A percentile compares a stretch with the other conserved stretches of the same genome.
phyloP scores from a whole-genome alignment of 2,329 filamentous ascomycete genomes.

The Aspergillus tanneri region DNA sequence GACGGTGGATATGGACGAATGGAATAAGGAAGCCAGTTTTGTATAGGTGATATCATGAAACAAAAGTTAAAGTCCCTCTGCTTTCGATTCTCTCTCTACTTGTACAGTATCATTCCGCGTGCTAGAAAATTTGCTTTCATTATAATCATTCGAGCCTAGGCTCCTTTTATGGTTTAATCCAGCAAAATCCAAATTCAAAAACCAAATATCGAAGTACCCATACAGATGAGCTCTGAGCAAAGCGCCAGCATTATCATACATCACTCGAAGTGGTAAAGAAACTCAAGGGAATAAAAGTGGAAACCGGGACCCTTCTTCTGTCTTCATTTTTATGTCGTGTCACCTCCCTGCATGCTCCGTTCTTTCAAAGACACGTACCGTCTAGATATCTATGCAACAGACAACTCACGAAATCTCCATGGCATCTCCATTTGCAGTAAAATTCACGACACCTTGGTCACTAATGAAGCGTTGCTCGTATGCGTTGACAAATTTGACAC shows the following conservation, averaged over 20 bases:
- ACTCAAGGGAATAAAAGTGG: constrained; percentile 19
- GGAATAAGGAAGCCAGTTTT: constrained; percentile 56
- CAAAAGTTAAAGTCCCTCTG: too few species aligned
- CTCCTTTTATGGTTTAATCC: constrained; percentile 11
- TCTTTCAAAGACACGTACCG: constrained; percentile 14
- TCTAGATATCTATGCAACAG: constrained; percentile 7
- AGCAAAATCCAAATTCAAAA: constrained; percentile 25
- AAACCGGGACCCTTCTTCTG: constrained; percentile 19
- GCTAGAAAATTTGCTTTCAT: constrained; percentile 19
- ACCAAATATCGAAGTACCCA: constrained; percentile 24
- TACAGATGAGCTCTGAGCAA: constrained; percentile 25
- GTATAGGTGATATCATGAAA: too few species aligned
- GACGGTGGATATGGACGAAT: constrained; percentile 55
- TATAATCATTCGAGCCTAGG: constrained; percentile 21
- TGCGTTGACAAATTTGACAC: constrained; percentile 84
- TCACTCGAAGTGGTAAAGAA: constrained; percentile 30
- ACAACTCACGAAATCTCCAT: constrained; percentile 64
- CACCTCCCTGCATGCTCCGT: constrained; percentile 8
- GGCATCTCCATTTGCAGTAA: constrained; percentile 62
- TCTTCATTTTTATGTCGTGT: constrained; percentile 9
- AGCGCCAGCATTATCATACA: constrained; percentile 43
- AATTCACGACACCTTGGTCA: constrained; percentile 75
- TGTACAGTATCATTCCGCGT: constrained; percentile 12
- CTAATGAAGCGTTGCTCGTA: constrained; percentile 93
- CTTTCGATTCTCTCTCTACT: too few species aligned